These are phyloP conservation scores for Coemansia sp. DNA, from an alignment of 371 early-diverging fungal genomes.

Conservation along the genomic window DNA sequence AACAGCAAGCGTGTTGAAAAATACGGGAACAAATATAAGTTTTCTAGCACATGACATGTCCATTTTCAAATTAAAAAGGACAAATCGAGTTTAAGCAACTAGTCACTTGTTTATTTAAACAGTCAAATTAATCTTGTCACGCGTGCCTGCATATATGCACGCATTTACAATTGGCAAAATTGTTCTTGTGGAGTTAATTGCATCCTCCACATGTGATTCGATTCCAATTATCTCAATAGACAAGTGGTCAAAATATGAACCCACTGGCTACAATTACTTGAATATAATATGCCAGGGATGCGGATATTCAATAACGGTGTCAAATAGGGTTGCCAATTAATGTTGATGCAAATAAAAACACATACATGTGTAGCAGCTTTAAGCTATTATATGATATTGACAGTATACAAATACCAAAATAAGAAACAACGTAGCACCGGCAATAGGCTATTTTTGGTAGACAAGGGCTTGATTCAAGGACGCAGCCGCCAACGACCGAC, in stretches of 20 bases:
- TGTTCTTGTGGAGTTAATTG: constrained; percentile 29
- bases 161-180: constrained; percentile 37
- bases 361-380: constrained; percentile 50
- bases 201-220: constrained; percentile 14
- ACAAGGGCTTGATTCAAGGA: not conserved
- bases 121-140: not conserved
- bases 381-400: constrained; percentile 46
- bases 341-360: not conserved
- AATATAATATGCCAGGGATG: not conserved
- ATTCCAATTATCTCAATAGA: constrained; percentile 36
- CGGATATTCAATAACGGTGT: not conserved
- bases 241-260: constrained; percentile 24
- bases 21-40: too few species aligned
- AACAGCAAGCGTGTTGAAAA: too few species aligned
- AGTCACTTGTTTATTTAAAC: not conserved
- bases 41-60: not conserved
- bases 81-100: not conserved
- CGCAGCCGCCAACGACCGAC: not conserved
- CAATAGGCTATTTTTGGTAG: not conserved
- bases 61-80: not conserved
- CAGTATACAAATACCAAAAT: not conserved
- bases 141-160: not conserved
- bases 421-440: not conserved
- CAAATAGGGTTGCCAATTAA: not conserved
- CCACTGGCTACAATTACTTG: constrained; percentile 26